Evolutionary conservation across 352 stramenopile genomes (phyloP).

Genomic region (Pythium dissotocum): DNA sequence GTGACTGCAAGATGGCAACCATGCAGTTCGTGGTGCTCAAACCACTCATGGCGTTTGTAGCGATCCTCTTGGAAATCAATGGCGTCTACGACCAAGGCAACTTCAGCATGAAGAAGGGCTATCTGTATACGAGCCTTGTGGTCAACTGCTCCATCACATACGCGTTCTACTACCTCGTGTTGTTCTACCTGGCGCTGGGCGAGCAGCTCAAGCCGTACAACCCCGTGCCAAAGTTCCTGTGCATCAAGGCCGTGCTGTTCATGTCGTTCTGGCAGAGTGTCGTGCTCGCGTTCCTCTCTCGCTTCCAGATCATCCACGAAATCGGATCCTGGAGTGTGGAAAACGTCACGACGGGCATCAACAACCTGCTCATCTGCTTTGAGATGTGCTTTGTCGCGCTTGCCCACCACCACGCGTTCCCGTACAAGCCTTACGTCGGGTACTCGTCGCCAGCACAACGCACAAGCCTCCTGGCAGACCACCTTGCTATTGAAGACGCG

Average conservation of each 20-base stretch:
- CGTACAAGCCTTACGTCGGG: conserved; percentile 82
- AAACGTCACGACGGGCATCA: conserved; percentile 95
- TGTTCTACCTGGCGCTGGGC: conserved; percentile 95
- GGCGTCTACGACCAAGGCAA: conserved; percentile 83
- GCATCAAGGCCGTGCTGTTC: conserved; percentile 99
- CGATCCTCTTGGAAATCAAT: conserved; percentile 86
- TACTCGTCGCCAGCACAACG: conserved; percentile 45
- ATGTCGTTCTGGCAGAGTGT: conserved; percentile 98
- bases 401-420: conserved; percentile 96
- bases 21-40: conserved; percentile 97
- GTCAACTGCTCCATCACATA: conserved; percentile 97
- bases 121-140: conserved; percentile 93
- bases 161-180: conserved; percentile 96
- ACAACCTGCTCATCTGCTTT: conserved; percentile 99
- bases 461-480: conserved; percentile 88
- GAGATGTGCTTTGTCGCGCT: conserved; percentile 98
- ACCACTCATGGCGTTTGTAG: conserved; percentile 87
- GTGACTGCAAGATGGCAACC: conserved; percentile 93
- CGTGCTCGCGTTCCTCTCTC: conserved; percentile 88
- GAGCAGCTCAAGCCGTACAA: conserved; percentile 92
- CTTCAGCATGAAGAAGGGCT: conserved; percentile 80
- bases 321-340: conserved; percentile 93
- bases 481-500: conserved; percentile 93
- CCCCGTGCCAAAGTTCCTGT: conserved; percentile 97
- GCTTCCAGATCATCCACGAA: conserved; percentile 89